A percentile compares a stretch with the other conserved stretches of the same genome.
These are phyloP conservation scores for Thermomucor indicae-seudaticae DNA, from an alignment of 371 early-diverging fungal genomes.

Conservation along the genomic window DNA sequence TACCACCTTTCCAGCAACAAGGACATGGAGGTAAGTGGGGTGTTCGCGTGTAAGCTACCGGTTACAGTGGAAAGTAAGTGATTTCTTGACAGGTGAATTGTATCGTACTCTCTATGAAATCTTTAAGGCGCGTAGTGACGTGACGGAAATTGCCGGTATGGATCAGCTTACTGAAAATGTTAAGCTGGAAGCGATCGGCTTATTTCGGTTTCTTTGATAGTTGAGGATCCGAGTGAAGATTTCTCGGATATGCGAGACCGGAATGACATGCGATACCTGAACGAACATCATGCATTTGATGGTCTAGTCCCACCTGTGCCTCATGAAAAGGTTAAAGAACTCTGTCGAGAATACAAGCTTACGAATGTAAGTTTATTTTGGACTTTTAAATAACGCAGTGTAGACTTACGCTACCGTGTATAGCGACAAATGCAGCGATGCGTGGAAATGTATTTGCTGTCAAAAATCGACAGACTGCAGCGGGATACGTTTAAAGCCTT, in stretches of 20 bases:
- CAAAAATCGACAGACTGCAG: constrained; percentile 50
- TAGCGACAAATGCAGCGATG: constrained; percentile 78
- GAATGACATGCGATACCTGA: constrained; percentile 69
- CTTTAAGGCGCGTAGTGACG: constrained; percentile 47
- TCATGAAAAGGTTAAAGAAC: constrained; percentile 30
- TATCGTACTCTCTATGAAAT: constrained; percentile 65
- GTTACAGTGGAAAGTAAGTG: not conserved
- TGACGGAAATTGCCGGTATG: constrained; percentile 61
- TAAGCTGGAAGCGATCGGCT: not conserved
- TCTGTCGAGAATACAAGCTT: constrained; percentile 53
- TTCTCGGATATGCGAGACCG: constrained; percentile 85
- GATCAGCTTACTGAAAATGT: not conserved
- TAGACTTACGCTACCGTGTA: not conserved
- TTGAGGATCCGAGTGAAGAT: constrained; percentile 91
- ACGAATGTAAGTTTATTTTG: constrained; percentile 40
- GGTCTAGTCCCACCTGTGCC: constrained; percentile 57
- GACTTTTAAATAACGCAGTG: not conserved
- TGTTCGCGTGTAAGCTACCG: not conserved
- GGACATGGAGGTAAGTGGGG: constrained; percentile 77
- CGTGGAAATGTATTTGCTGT: constrained; percentile 71
- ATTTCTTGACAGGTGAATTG: constrained; percentile 33
- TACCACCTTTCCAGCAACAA: constrained; percentile 82
- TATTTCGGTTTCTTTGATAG: constrained; percentile 23
- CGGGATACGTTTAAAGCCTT: constrained; percentile 50
- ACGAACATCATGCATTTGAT: constrained; percentile 55